A percentile compares a stretch with the other conserved stretches of the same genome.
phyloP scores from a whole-genome alignment of 2,329 filamentous ascomycete species.

The Fusarium incarnatum region DNA sequence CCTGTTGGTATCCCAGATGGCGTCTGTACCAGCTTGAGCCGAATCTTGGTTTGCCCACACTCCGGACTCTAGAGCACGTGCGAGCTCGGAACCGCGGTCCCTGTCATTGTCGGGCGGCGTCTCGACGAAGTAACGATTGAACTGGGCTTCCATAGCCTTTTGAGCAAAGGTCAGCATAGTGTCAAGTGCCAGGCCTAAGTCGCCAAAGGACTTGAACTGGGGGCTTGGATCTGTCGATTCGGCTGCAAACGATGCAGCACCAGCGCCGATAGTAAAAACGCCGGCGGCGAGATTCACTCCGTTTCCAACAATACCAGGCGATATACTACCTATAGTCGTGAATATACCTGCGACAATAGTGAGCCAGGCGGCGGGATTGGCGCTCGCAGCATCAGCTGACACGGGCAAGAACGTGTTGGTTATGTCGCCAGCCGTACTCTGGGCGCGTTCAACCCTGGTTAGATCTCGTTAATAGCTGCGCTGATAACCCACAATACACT shows the following conservation, averaged over 20 bases:
- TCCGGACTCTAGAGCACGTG: neutral
- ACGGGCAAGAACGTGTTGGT: neutral
- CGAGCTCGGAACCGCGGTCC: neutral
- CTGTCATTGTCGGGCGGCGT: constrained; percentile 1
- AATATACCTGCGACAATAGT: constrained; percentile 4
- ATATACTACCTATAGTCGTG: neutral
- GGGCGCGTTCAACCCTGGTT: too few species aligned
- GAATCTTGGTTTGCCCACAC: constrained; percentile 1
- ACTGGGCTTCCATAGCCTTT: neutral
- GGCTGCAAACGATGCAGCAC: constrained; percentile 1
- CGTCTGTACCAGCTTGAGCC: neutral
- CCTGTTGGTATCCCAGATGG: neutral
- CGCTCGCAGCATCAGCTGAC: neutral
- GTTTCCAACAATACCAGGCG: neutral
- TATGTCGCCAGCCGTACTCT: too few species aligned
- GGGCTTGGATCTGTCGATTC: neutral
- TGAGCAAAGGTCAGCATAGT: neutral
- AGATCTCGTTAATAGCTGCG: too few species aligned
- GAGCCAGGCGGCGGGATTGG: neutral
- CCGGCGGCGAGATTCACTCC: neutral
- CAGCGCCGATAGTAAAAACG: neutral
- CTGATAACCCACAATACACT: neutral
- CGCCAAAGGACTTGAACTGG: neutral
- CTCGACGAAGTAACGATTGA: neutral
- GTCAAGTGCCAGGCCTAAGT: neutral